A percentile compares a stretch with the other conserved stretches of the same genome.
These are phyloP conservation scores for Pelargonium australe DNA, from an alignment of 441 rosid species.

Conservation along the genomic window DNA sequence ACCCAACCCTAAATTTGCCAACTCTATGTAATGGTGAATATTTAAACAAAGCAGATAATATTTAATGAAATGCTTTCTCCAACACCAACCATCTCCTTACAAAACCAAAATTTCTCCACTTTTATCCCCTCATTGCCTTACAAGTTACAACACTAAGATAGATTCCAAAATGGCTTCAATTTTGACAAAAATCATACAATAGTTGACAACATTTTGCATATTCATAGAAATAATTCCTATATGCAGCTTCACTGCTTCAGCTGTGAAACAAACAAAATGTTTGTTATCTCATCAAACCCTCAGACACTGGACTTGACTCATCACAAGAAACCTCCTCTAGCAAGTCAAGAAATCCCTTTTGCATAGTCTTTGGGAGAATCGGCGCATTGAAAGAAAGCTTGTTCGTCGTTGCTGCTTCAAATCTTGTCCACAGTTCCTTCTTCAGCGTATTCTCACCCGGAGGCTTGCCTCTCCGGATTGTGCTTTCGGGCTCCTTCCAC, in stretches of 20 bases:
- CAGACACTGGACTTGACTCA: slow-evolving; percentile 24
- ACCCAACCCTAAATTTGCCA: too few relatives aligned
- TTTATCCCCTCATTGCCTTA: too few relatives aligned
- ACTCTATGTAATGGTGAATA: too few relatives aligned
- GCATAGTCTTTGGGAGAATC: slow-evolving; percentile 27
- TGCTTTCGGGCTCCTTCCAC: slow-evolving; percentile 49
- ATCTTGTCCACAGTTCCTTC: slow-evolving; percentile 90
- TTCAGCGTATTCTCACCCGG: slow-evolving; percentile 85
- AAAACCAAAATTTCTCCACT: too few relatives aligned
- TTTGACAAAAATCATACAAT: too few relatives aligned
- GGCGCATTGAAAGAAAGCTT: slow-evolving; percentile 30
- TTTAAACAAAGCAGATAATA: too few relatives aligned
- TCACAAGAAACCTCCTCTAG: slow-evolving; percentile 72
- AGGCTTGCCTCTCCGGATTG: slow-evolving; percentile 41
- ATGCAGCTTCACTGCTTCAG: not conserved
- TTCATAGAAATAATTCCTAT: not conserved
- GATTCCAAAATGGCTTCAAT: too few relatives aligned
- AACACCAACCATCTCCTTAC: too few relatives aligned
- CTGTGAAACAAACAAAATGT: not conserved
- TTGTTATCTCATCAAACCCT: slow-evolving; percentile 25
- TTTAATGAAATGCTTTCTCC: too few relatives aligned
- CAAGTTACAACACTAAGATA: too few relatives aligned
- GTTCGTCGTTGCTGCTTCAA: slow-evolving; percentile 65
- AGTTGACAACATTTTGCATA: too few relatives aligned
- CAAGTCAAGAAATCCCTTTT: slow-evolving; percentile 78